Evolutionary conservation across 768 basidiomycete species (phyloP).

Genomic region (Phylloporus sp.): DNA sequence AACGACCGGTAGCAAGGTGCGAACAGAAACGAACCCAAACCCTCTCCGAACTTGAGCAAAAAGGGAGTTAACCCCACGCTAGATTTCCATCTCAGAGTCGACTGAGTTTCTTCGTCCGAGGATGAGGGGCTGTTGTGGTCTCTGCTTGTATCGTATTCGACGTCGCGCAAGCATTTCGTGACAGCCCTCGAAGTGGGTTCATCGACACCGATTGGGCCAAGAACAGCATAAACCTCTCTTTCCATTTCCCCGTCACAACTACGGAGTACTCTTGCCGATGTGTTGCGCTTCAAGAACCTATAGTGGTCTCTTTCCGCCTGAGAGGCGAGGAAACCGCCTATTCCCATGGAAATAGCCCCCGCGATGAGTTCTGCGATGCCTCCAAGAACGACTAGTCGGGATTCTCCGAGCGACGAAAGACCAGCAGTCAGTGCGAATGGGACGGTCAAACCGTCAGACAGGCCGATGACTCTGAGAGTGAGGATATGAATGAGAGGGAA

Average conservation of each 20-base stretch:
- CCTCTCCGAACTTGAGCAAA: constrained; percentile 93
- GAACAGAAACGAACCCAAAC: constrained; percentile 56
- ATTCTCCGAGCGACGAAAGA: constrained; percentile 83
- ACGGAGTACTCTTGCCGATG: constrained; percentile 75
- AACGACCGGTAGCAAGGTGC: neutral
- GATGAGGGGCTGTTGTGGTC: constrained; percentile 13
- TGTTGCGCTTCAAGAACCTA: constrained; percentile 72
- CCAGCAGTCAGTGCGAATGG: constrained; percentile 91
- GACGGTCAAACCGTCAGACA: constrained; percentile 86
- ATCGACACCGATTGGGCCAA: constrained; percentile 88
- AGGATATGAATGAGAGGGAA: neutral
- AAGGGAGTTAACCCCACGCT: constrained; percentile 90
- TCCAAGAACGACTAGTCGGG: constrained; percentile 88
- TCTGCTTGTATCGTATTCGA: constrained; percentile 46
- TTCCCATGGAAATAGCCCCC: constrained; percentile 96
- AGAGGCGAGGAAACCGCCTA: constrained; percentile 95
- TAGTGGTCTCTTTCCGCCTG: constrained; percentile 96
- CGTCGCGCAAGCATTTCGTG: constrained; percentile 66
- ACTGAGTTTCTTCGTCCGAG: constrained; percentile 53
- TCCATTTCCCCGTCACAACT: constrained; percentile 96
- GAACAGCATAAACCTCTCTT: constrained; percentile 84
- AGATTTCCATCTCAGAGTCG: constrained; percentile 57
- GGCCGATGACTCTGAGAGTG: constrained; percentile 70
- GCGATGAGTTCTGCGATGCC: constrained; percentile 96
- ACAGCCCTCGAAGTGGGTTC: constrained; percentile 76